Evolutionary conservation across 208 protist genomes (phyloP).

Genomic region (Acanthamoeba polyphaga): DNA sequence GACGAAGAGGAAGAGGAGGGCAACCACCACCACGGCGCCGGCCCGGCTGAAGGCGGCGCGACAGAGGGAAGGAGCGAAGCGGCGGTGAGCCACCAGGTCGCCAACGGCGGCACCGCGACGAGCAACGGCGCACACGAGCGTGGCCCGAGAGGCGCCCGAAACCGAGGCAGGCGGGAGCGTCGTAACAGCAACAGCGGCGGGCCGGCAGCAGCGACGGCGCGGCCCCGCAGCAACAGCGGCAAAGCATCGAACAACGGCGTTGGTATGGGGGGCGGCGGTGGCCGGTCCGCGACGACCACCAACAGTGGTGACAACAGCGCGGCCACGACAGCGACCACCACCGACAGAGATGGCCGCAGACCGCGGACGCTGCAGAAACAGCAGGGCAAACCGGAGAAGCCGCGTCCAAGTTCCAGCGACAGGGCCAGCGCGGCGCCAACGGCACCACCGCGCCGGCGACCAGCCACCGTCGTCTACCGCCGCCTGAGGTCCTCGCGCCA

Average conservation of each 20-base stretch:
- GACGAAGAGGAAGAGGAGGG: no score
- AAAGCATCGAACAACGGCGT: neutral
- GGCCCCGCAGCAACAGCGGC: neutral
- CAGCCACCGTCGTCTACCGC: neutral
- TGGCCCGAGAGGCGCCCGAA: no score
- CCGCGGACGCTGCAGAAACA: neutral
- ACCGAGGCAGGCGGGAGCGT: no score
- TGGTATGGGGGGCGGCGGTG: neutral
- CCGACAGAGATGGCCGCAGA: neutral
- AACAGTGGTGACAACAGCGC: neutral
- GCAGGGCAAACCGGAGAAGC: neutral
- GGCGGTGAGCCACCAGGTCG: neutral
- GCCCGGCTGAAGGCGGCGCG: no score
- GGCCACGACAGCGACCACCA: neutral
- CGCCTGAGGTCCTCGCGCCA: neutral
- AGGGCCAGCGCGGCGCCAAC: neutral
- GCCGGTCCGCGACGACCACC: neutral
- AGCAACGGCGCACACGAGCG: no score
- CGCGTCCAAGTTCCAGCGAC: neutral
- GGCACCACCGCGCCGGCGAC: neutral
- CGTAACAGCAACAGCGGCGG: no score
- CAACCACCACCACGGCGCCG: no score
- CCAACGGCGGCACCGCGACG: neutral
- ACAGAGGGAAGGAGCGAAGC: no score
- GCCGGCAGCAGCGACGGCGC: no score